phyloP scores from a whole-genome alignment of 1,284 basidiomycete genomes.

The Apiotrichum siamense region DNA sequence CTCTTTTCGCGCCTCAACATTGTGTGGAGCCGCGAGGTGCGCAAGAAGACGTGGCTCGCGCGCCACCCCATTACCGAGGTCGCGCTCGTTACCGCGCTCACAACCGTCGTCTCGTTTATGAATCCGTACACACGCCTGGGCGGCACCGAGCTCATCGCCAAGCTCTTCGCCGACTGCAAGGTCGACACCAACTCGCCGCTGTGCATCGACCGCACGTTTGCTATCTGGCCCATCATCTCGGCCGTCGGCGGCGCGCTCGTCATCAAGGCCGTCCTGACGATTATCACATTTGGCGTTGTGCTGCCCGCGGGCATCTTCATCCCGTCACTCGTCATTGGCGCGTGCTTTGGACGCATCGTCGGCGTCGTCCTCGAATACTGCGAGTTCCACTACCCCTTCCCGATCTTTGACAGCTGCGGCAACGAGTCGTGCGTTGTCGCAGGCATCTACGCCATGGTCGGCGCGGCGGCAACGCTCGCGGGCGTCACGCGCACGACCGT shows the following conservation, averaged over 20 bases:
- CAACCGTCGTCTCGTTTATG: constrained; percentile 71
- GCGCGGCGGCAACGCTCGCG: constrained; percentile 78
- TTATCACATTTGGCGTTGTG: constrained; percentile 91
- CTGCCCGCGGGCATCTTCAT: constrained; percentile 95
- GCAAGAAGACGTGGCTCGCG: constrained; percentile 73
- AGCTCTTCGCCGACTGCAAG: constrained; percentile 81
- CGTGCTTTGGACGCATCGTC: constrained; percentile 82
- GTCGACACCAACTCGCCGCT: constrained; percentile 60
- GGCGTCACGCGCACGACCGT: constrained; percentile 69
- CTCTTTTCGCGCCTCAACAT: constrained; percentile 82
- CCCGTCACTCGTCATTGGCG: constrained; percentile 93
- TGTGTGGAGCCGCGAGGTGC: constrained; percentile 75
- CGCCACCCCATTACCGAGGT: constrained; percentile 80
- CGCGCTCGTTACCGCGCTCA: constrained; percentile 68
- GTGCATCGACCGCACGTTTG: constrained; percentile 61
- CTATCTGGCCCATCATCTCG: constrained; percentile 62
- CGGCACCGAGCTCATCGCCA: constrained; percentile 80
- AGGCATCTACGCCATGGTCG: constrained; percentile 84
- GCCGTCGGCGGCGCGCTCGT: constrained; percentile 68
- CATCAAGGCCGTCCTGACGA: constrained; percentile 74
- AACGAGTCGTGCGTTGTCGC: constrained; percentile 53
- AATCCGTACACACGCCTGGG: constrained; percentile 91
- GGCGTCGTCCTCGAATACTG: constrained; percentile 78
- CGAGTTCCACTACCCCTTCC: constrained; percentile 57
- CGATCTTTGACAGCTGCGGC: constrained; percentile 62